These are phyloP conservation scores for Clathrospora elynae DNA, from an alignment of 2,329 filamentous ascomycete species.

Conservation along the genomic window DNA sequence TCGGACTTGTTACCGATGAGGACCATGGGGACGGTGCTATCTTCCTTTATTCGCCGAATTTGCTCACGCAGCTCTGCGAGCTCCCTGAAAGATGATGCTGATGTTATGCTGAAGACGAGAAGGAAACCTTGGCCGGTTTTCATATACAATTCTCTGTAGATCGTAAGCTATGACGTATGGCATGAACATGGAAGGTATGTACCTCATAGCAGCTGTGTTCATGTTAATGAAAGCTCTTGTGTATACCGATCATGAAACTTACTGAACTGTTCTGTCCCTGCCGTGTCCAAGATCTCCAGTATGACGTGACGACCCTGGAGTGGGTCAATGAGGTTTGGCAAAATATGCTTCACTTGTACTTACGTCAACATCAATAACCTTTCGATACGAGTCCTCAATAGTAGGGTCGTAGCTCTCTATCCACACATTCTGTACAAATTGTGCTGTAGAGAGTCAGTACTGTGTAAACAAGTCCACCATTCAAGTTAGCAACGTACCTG, in stretches of 20 bases:
- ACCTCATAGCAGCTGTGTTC: slow-evolving; percentile 43
- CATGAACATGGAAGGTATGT: slow-evolving; percentile 23
- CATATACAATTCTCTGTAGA: slow-evolving; percentile 64
- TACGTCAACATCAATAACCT: slow-evolving; percentile 77
- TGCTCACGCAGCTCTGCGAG: slow-evolving; percentile 82
- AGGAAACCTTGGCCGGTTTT: slow-evolving; percentile 91
- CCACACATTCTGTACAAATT: slow-evolving; percentile 94
- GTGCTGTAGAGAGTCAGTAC: slow-evolving; percentile 57
- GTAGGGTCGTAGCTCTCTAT: slow-evolving; percentile 75
- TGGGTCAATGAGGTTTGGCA: slow-evolving; percentile 17
- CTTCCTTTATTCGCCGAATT: slow-evolving; percentile 89
- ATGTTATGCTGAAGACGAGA: slow-evolving; percentile 90
- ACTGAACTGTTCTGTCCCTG: slow-evolving; percentile 93
- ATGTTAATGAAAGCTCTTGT: slow-evolving; percentile 21
- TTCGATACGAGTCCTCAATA: slow-evolving; percentile 66
- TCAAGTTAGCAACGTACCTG: slow-evolving; percentile 62
- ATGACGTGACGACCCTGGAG: slow-evolving; percentile 81
- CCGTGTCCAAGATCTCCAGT: slow-evolving; percentile 89
- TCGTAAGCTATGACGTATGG: slow-evolving; percentile 19
- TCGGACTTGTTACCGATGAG: slow-evolving; percentile 93
- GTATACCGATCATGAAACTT: slow-evolving; percentile 47
- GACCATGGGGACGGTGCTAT: slow-evolving; percentile 82
- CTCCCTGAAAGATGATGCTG: slow-evolving; percentile 79
- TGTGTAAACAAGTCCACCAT: not conserved
- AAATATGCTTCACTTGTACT: slow-evolving; percentile 48